phyloP scores from a whole-genome alignment of 192 early-diverging fungal genomes.

The Diversispora epigaea region DNA sequence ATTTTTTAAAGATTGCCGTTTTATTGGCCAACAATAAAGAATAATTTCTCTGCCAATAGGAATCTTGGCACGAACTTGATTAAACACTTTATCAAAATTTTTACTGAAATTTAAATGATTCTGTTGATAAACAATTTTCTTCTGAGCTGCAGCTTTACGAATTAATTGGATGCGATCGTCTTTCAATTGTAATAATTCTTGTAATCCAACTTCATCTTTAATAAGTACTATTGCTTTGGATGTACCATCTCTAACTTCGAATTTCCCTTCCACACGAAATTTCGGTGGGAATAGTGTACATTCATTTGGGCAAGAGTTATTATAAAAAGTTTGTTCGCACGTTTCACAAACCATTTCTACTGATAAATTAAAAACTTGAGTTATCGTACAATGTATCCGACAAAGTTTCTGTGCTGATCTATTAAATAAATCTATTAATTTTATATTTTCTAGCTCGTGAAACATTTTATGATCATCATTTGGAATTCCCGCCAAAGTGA shows the following conservation, averaged over 20 bases:
- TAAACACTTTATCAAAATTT: no score
- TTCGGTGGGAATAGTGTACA: not conserved
- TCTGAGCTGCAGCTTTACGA: not conserved
- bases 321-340: not conserved
- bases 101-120: no score
- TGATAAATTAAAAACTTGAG: not conserved
- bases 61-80: no score
- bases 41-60: no score
- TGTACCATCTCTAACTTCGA: slow-evolving; percentile 1
- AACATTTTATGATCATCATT: not conserved
- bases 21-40: no score
- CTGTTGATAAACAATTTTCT: no score
- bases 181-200: not conserved
- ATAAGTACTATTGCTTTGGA: not conserved
- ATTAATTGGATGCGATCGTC: not conserved
- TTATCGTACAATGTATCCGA: slow-evolving; percentile 9
- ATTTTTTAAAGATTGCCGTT: no score
- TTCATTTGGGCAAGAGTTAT: not conserved
- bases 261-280: not conserved
- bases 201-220: not conserved
- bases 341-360: not conserved
- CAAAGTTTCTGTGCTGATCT: not conserved
- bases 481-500: not conserved
- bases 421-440: not conserved
- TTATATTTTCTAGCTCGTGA: not conserved